A percentile compares a stretch with the other conserved stretches of the same genome.
Conservation (phyloP, 176 grass and related monocot species). For the Carex scoparia region DNA sequence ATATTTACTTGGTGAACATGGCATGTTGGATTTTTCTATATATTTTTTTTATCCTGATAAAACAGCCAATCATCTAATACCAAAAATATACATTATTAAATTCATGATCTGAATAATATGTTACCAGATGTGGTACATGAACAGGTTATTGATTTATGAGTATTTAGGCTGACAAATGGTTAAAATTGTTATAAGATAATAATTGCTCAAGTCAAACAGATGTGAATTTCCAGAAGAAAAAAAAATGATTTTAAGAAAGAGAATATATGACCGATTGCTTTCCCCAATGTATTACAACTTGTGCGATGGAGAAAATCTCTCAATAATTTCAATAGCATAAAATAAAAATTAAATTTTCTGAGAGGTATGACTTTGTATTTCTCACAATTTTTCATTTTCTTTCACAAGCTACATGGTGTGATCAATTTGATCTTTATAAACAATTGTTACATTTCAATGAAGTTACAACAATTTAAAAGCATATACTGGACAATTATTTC, state of each 20-base stretch:
- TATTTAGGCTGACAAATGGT: background rate
- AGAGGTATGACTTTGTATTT: no score
- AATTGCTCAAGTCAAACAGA: background rate
- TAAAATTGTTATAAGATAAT: background rate
- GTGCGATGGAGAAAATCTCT: background rate
- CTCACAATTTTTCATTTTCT: no score
- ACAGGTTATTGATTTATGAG: background rate
- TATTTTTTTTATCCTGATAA: background rate
- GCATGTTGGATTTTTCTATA: constrained; percentile 1
- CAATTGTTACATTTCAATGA: no score
- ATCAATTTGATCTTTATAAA: no score
- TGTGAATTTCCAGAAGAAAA: background rate
- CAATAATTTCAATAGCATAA: background rate
- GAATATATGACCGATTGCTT: background rate
- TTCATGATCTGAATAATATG: background rate
- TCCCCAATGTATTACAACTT: background rate
- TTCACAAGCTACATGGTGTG: no score
- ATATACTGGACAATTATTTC: no score
- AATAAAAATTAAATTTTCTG: no score
- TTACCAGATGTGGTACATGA: background rate
- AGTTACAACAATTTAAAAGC: no score
- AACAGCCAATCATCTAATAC: constrained; percentile 4
- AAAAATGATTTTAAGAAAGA: background rate
- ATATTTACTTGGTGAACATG: constrained; percentile 11
- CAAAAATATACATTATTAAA: background rate